Base-by-base conservation (phyloP, 306 rosid genomes). In the Gastrolobium villosum region DNA sequence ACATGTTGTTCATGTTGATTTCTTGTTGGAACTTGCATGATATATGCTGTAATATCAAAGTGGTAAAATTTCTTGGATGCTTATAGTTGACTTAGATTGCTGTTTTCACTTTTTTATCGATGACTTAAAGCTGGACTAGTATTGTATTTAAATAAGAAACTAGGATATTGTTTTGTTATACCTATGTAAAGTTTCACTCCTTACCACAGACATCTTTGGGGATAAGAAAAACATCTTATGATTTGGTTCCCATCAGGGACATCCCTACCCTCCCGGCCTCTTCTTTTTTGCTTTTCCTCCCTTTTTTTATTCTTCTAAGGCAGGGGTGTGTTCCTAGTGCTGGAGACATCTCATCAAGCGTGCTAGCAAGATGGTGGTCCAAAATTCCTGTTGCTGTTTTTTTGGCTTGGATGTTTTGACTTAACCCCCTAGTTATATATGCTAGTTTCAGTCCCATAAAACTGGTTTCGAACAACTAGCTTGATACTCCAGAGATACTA, bases 321-420 rank as follows among this genome's bases (percentile, higher is more conserved):
- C 1, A 37, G 44, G 44, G 50, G 40, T 10, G 37, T 73, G 53
- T 57, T 41, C 74, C 45, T 65, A 5, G 59, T 43, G 48, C 43
- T 60, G 40, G 46, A 52, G 45, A 35, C 60, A 63, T 65, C 64
- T 77, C 57, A 52, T 72, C 15, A 54, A 10, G 71, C 81, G n/a
- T 59, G 32, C 65, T 54, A 45, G 73, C 9, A 48, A 64, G 39
- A 35, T 32, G 41, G 65, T 35, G 10, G 72, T 65, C 64, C 55
- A 41, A 15, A 60, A 41, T 54, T 75, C 64, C 69, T 54, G 0
- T 55, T 70, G 5, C 10, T 65, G 64, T 44, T 70, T 31, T 71
- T 56, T 50, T 56, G 45, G 66, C 50, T 39, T 56, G 55, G 72
- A 64, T 39, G 32, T 32, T 76, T 65, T 53, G 45, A 31, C 49